Evolutionary conservation across 108 stramenopile species (phyloP).

Genomic region (Epipyxis sp.): DNA sequence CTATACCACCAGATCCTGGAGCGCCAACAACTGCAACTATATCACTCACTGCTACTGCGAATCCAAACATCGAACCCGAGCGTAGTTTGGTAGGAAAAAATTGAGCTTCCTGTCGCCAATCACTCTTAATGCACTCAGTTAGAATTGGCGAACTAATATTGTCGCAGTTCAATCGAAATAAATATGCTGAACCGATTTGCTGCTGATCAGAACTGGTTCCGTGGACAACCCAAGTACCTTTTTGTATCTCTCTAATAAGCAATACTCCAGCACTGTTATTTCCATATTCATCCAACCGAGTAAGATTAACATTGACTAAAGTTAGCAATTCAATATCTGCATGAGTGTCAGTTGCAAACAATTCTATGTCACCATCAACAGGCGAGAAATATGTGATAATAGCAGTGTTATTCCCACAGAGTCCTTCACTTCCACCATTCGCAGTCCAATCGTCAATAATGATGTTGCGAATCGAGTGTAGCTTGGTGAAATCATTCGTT

Average conservation of each 20-base stretch:
- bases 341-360: slow-evolving; percentile 20
- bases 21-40: slow-evolving; percentile 21
- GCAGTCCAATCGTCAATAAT: slow-evolving; percentile 34
- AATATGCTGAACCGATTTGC: slow-evolving; percentile 27
- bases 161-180: slow-evolving; percentile 2
- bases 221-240: slow-evolving; percentile 29
- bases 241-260: slow-evolving; percentile 13
- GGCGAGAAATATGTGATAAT: slow-evolving; percentile 19
- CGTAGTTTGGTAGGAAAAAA: slow-evolving; percentile 20
- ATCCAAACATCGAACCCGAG: slow-evolving; percentile 24
- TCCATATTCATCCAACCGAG: neutral
- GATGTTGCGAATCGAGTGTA: slow-evolving; percentile 54
- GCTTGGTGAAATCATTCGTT: slow-evolving; percentile 55
- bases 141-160: slow-evolving; percentile 2
- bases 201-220: slow-evolving; percentile 6
- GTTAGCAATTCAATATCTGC: slow-evolving; percentile 29
- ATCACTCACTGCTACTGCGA: slow-evolving; percentile 4
- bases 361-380: slow-evolving; percentile 23
- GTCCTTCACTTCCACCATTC: slow-evolving; percentile 24
- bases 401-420: slow-evolving; percentile 34
- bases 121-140: slow-evolving; percentile 13
- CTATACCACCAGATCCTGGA: slow-evolving; percentile 23
- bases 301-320: slow-evolving; percentile 28
- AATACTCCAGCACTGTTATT: slow-evolving; percentile 20
- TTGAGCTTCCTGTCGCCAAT: slow-evolving; percentile 34